A percentile compares a stretch with the other conserved stretches of the same genome.
Evolutionary conservation across 805 yeast genomes (phyloP).

Genomic region (Starmerella bombi): DNA sequence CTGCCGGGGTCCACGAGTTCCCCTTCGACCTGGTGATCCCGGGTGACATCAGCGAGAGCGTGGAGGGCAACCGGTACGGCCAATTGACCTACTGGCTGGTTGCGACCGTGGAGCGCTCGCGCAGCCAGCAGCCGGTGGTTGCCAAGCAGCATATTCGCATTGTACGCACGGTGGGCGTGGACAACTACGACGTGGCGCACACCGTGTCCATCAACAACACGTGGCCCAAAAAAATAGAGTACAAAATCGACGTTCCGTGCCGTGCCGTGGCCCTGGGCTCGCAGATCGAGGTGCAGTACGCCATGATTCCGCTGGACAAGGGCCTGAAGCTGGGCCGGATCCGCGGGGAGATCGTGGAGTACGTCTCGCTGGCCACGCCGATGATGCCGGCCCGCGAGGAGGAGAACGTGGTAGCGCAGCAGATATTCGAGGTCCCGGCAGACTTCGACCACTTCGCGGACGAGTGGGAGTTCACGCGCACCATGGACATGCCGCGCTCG

Average conservation of each 20-base stretch:
- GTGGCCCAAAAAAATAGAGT: conserved; percentile 91
- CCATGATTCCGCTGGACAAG: conserved; percentile 66
- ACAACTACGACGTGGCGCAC: conserved; percentile 74
- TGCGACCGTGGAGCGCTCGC: conserved; percentile 72
- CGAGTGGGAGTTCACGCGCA: conserved; percentile 59
- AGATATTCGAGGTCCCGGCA: conserved; percentile 32
- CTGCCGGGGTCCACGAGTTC: conserved; percentile 69
- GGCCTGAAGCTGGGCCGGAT: conserved; percentile 70
- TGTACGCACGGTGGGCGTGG: conserved; percentile 76
- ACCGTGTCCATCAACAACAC: conserved; percentile 88
- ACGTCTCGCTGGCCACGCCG: conserved; percentile 38
- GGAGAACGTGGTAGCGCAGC: conserved; percentile 50
- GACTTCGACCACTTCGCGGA: conserved; percentile 30
- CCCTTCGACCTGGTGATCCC: conserved; percentile 80
- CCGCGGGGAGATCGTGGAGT: conserved; percentile 54
- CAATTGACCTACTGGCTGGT: conserved; percentile 58
- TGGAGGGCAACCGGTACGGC: conserved; percentile 79
- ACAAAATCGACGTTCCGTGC: conserved; percentile 71
- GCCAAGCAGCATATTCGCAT: conserved; percentile 65
- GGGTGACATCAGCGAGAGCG: conserved; percentile 72
- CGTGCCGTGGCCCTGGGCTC: conserved; percentile 88
- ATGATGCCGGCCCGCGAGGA: conserved; percentile 49
- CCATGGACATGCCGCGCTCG: conserved; percentile 55
- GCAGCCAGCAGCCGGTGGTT: conserved; percentile 50
- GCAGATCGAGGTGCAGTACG: conserved; percentile 50